A percentile compares a stretch with the other conserved stretches of the same genome.
Conservation (phyloP, 192 early-diverging fungal genomes). For the Globomyces pollinis-pini region DNA sequence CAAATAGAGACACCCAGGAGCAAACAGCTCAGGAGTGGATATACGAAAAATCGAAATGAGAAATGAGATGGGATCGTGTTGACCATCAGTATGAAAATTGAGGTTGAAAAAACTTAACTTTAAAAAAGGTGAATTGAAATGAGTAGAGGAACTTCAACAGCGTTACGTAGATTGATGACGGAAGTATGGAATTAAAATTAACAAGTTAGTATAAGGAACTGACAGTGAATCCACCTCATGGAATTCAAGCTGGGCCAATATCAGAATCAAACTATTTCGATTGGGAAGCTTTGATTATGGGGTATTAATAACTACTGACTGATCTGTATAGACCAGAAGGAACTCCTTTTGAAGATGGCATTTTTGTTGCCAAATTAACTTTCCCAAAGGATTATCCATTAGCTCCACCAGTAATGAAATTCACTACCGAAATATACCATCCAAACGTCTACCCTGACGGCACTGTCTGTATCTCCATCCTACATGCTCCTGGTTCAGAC, state of each 20-base stretch:
- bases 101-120: too few relatives aligned
- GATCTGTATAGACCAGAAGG: conserved; percentile 83
- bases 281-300: conserved; percentile 85
- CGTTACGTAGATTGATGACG: conserved; percentile 83
- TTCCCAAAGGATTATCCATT: conserved; percentile 96
- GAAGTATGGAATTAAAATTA: too few relatives aligned
- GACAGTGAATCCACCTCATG: conserved; percentile 83
- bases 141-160: conserved; percentile 42
- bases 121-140: too few relatives aligned
- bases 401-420: conserved; percentile 91
- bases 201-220: conserved; percentile 91
- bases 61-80: too few relatives aligned
- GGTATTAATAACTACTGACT: conserved; percentile 6
- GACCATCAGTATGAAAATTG: too few relatives aligned
- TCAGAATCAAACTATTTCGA: conserved; percentile 79
- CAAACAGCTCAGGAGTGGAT: too few relatives aligned
- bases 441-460: conserved; percentile 81
- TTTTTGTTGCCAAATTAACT: conserved; percentile 79
- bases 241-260: conserved; percentile 67
- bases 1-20: not conserved
- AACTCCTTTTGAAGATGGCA: conserved; percentile 91
- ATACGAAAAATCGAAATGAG: too few relatives aligned
- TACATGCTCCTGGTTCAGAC: conserved; percentile 96
- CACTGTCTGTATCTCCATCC: conserved; percentile 94
- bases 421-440: conserved; percentile 79